A percentile compares a stretch with the other conserved stretches of the same genome.
phyloP scores from a whole-genome alignment of 73 alveolate genomes.

The Symbiodinium pilosum region DNA sequence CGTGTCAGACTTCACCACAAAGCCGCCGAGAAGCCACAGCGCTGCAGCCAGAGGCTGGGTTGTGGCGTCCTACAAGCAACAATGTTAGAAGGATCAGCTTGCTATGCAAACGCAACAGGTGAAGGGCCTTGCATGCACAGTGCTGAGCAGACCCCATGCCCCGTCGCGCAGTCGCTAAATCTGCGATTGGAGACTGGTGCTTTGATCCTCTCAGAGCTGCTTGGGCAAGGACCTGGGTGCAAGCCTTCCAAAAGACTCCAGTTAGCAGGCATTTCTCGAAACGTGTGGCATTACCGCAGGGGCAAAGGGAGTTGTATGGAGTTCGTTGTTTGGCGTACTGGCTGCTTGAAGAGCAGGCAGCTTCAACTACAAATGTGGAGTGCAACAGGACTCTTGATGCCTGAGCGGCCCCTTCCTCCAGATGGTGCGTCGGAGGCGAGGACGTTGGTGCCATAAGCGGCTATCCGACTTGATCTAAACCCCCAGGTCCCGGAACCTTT shows the following conservation, averaged over 20 bases:
- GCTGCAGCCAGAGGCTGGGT: neutral
- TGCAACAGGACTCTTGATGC: neutral
- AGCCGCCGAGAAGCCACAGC: neutral
- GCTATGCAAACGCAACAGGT: neutral
- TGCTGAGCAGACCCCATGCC: neutral
- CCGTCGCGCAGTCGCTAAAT: neutral
- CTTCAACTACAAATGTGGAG: too few species aligned
- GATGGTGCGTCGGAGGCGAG: neutral
- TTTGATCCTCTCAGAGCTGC: constrained; percentile 53
- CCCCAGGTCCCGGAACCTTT: neutral
- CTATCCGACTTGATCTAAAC: neutral
- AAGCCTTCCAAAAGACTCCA: neutral
- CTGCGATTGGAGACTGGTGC: constrained; percentile 68
- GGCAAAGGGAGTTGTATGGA: neutral
- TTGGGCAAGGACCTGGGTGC: constrained; percentile 22
- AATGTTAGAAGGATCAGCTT: too few species aligned
- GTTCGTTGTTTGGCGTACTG: too few species aligned
- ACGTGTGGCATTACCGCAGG: neutral
- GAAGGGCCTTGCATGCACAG: neutral
- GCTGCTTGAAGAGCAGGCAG: too few species aligned
- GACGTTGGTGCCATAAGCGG: neutral
- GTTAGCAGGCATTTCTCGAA: neutral
- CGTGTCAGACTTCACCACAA: neutral
- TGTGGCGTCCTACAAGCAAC: too few species aligned
- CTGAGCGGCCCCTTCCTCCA: neutral